Base-by-base conservation (phyloP, 345 rosid species). In the Brassica rapa region DNA sequence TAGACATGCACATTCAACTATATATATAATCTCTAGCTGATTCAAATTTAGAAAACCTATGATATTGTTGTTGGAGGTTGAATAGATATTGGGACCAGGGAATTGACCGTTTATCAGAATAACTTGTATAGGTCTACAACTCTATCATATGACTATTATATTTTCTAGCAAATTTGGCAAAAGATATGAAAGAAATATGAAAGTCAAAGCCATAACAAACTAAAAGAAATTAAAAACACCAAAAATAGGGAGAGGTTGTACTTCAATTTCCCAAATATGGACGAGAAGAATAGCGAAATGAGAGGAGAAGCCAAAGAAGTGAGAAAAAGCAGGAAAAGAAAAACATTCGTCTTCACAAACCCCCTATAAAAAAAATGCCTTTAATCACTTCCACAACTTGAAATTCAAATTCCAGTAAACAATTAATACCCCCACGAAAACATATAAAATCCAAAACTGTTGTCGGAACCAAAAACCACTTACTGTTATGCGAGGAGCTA, bases 231-330 rank as follows among this genome's bases (percentile, higher is more conserved):
- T 12, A 39, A 60, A 57, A 76, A 59, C n/a, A 43, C 77, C 74
- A 68, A 72, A 81, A 64, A 62, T 73, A 71, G 78, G 67, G 66
- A 46, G 73, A 62, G 70, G 81, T 62, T 32, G 62, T 68, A 59
- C 61, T 21, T 76, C 51, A 72, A 25, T 56, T 66, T 63, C 35
- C 33, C 81, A 77, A 78, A 70, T 3, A 60, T 68, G 73, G 75
- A 77, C n/a, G 55, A 35, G 32, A 70, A 32, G 69, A 77, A 46
- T 1, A 66, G 76, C 82, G 82, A 71, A 65, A 78, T 19, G 68
- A 24, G 7, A 78, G 84, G 84, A 46, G 30, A 56, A 35, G 5
- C 80, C 73, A 77, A 65, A 82, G 74, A 61, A 73, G 21, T 9
- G 68, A 74, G 67, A 66, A 57, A 75, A 59, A 37, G 23, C 19